Evolutionary conservation across 1,139 yeast species (phyloP).

Genomic region (Arxiozyma telluris): DNA sequence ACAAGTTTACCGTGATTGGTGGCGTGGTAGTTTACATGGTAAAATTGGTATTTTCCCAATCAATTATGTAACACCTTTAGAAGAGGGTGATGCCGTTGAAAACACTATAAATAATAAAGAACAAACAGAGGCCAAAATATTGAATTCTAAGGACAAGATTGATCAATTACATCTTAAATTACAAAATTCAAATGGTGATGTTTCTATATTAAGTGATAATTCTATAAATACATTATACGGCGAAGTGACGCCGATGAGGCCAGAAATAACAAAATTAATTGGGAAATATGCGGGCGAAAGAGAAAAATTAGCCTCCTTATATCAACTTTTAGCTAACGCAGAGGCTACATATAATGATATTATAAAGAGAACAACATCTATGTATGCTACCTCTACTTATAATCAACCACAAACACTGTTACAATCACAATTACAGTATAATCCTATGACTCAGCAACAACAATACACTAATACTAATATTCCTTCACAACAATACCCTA

Average conservation of each 20-base stretch:
- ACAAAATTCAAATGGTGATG: constrained; percentile 21
- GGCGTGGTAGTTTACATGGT: constrained; percentile 82
- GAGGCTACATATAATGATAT: constrained; percentile 60
- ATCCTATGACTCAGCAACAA: constrained; percentile 11
- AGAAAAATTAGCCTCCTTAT: constrained; percentile 64
- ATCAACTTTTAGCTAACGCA: constrained; percentile 60
- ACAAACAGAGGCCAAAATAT: constrained; percentile 38
- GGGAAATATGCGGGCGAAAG: constrained; percentile 68
- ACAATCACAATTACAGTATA: constrained; percentile 11
- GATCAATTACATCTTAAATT: constrained; percentile 45
- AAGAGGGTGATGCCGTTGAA: constrained; percentile 47
- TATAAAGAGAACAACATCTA: constrained; percentile 40
- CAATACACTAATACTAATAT: constrained; percentile 5
- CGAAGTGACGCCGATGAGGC: constrained; percentile 61
- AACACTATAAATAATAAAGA: constrained; percentile 40
- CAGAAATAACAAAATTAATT: constrained; percentile 60
- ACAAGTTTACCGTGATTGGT: constrained; percentile 89
- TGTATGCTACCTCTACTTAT: constrained; percentile 14
- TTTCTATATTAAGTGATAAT: constrained; percentile 39
- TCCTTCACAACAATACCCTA: constrained; percentile 3
- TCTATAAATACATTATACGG: constrained; percentile 53
- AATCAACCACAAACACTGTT: not conserved
- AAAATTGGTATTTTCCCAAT: constrained; percentile 85
- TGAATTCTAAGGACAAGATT: constrained; percentile 45
- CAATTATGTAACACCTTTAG: constrained; percentile 76